Conservation (phyloP, 257 asterid species). For the Primulina tabacum region DNA sequence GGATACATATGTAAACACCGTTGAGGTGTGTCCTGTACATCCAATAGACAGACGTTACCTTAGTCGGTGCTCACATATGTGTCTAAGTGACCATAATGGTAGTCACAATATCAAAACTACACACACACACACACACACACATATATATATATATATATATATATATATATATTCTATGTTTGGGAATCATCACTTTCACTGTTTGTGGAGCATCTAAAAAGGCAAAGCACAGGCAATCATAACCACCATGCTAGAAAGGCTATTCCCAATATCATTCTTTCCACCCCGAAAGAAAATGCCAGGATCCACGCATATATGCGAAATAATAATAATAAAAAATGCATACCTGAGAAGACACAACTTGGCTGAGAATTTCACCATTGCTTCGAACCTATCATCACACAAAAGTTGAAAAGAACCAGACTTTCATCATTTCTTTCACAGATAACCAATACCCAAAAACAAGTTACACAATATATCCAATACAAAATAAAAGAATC, state of each 20-base stretch:
- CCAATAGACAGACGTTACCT: too few relatives aligned
- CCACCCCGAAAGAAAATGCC: slow-evolving; percentile 1
- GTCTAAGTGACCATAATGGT: too few relatives aligned
- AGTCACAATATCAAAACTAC: too few relatives aligned
- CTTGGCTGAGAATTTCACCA: slow-evolving; percentile 93
- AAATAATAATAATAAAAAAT: slow-evolving; percentile 8
- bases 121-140: too few relatives aligned
- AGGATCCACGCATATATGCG: slow-evolving; percentile 25
- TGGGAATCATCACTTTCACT: too few relatives aligned
- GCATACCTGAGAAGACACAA: slow-evolving; percentile 85
- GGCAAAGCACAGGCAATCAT: neutral
- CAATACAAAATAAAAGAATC: slow-evolving; percentile 25
- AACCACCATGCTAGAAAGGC: neutral
- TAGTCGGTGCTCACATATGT: too few relatives aligned
- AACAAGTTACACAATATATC: slow-evolving; percentile 19
- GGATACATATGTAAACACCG: too few relatives aligned
- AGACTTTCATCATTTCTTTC: neutral
- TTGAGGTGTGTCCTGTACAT: too few relatives aligned
- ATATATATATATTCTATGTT: too few relatives aligned
- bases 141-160: too few relatives aligned
- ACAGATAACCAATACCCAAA: slow-evolving; percentile 14
- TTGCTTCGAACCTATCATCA: slow-evolving; percentile 70
- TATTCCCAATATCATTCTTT: slow-evolving; percentile 17
- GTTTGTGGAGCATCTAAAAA: too few relatives aligned
- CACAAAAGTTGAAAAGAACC: slow-evolving; percentile 19